These are phyloP conservation scores for Emericellopsis cladophorae DNA, from an alignment of 2,329 filamentous ascomycete species.

Conservation along the genomic window DNA sequence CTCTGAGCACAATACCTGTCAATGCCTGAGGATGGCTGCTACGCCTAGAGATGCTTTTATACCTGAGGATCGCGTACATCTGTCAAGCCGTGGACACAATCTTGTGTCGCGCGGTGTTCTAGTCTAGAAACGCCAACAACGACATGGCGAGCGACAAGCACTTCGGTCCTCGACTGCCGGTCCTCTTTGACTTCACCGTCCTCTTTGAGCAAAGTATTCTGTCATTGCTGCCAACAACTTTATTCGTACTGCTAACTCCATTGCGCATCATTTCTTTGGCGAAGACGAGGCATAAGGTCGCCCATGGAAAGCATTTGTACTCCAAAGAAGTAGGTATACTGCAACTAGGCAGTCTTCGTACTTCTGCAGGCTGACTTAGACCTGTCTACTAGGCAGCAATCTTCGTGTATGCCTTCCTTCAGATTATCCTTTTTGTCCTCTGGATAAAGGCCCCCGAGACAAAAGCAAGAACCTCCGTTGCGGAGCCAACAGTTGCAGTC, in stretches of 20 bases:
- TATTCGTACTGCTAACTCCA: conserved; percentile 11
- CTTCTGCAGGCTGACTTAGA: neutral
- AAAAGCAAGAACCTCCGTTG: conserved; percentile 13
- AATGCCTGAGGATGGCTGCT: too few species aligned
- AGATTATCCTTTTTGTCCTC: conserved; percentile 11
- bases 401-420: conserved; percentile 7
- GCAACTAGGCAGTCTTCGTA: neutral
- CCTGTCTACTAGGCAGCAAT: conserved; percentile 6
- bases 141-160: conserved; percentile 4
- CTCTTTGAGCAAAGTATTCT: conserved; percentile 17
- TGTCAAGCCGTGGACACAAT: too few species aligned
- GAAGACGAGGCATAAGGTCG: conserved; percentile 4
- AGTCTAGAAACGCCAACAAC: neutral
- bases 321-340: neutral
- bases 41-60: too few species aligned
- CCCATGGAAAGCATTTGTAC: conserved; percentile 11
- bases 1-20: too few species aligned
- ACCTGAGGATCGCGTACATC: too few species aligned
- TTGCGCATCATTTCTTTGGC: conserved; percentile 6
- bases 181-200: conserved; percentile 15
- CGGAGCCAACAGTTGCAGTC: conserved; percentile 13
- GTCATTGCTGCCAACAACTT: conserved; percentile 11
- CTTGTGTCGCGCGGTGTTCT: too few species aligned
- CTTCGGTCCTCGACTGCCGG: conserved; percentile 12
- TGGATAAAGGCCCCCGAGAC: conserved; percentile 11